Percentiles rank a stretch among this genome's conserved stretches.
Conservation (phyloP, 2,329 filamentous ascomycete genomes). For the Neonectria neomacrospora region DNA sequence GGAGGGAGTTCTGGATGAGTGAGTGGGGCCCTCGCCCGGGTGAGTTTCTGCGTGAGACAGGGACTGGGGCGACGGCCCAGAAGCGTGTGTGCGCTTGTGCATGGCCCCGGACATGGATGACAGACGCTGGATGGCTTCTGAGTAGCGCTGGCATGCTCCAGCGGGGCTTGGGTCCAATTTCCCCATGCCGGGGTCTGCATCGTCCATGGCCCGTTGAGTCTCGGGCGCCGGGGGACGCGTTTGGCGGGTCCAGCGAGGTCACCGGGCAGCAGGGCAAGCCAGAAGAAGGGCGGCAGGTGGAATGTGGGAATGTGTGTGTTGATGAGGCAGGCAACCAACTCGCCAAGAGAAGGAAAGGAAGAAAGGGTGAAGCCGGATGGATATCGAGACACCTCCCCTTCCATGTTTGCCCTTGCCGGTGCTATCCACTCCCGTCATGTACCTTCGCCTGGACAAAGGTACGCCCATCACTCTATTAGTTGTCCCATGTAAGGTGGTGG, state of each 20-base stretch:
- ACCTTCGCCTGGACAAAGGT: not conserved
- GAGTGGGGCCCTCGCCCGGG: not conserved
- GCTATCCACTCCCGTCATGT: not conserved
- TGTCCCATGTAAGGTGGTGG: not conserved
- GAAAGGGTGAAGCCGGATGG: not conserved
- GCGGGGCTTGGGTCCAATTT: constrained; percentile 26
- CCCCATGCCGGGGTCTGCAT: constrained; percentile 25
- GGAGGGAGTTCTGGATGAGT: not conserved
- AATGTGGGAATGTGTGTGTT: not conserved
- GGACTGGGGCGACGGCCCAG: constrained; percentile 9
- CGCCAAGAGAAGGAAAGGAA: not conserved
- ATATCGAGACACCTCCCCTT: not conserved
- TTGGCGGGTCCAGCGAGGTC: constrained; percentile 1
- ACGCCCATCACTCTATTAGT: not conserved
- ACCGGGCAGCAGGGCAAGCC: not conserved
- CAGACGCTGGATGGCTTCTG: constrained; percentile 1
- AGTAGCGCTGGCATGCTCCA: constrained; percentile 23
- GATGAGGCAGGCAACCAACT: not conserved
- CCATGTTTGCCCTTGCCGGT: not conserved
- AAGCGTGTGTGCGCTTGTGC: constrained; percentile 5
- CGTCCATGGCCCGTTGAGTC: constrained; percentile 19
- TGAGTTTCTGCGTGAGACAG: not conserved
- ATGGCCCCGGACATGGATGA: constrained; percentile 9
- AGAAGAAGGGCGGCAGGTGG: not conserved
- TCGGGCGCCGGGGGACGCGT: constrained; percentile 3